Evolutionary conservation across 2,329 filamentous ascomycete genomes (phyloP).

Genomic region (Cladophialophora carrionii): DNA sequence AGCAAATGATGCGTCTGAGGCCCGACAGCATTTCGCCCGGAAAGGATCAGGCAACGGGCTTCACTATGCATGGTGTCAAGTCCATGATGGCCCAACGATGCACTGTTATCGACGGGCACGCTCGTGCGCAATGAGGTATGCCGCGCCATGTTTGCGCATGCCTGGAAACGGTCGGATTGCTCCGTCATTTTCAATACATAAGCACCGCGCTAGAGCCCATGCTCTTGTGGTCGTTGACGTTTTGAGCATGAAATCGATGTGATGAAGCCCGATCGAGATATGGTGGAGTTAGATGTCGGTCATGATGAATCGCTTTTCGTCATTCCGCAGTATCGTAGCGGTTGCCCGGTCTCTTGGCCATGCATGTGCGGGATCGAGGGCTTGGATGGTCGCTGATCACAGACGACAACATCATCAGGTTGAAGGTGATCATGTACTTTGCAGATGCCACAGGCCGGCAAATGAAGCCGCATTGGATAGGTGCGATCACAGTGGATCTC

Average conservation of each 20-base stretch:
- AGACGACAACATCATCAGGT: not conserved
- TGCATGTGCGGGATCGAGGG: not conserved
- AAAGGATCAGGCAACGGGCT: not conserved
- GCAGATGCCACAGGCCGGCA: not conserved
- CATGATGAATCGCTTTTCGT: not conserved
- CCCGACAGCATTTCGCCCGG: not conserved
- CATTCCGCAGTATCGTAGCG: not conserved
- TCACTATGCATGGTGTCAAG: not conserved
- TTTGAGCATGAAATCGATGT: not conserved
- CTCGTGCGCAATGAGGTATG: not conserved
- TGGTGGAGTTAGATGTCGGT: not conserved
- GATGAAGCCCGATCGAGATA: slow-evolving; percentile 10
- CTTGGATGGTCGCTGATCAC: not conserved
- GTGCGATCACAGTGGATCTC: not conserved
- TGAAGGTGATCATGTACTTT: not conserved
- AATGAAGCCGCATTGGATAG: not conserved
- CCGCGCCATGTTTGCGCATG: not conserved
- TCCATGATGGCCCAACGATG: not conserved
- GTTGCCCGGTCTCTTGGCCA: not conserved
- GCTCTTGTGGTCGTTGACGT: not conserved
- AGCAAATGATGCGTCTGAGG: not conserved
- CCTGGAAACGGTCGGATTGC: not conserved
- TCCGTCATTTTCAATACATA: not conserved
- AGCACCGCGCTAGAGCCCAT: not conserved
- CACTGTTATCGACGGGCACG: not conserved